These are phyloP conservation scores for Trametes versicolor DNA, from an alignment of 1,284 basidiomycete genomes.

Conservation along the genomic window DNA sequence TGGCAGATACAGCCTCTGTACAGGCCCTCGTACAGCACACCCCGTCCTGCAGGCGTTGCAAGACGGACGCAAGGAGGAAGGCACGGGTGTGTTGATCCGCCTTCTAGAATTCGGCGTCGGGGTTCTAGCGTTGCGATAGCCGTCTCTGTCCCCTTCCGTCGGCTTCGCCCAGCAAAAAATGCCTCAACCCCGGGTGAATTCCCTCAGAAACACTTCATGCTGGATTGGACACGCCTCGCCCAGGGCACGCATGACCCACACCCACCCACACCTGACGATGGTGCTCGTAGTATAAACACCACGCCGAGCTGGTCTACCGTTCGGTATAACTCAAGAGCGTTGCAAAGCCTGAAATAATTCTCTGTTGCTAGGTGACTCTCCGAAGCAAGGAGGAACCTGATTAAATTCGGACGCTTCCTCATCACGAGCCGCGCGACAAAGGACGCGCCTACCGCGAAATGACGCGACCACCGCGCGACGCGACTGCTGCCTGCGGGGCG, in stretches of 20 bases:
- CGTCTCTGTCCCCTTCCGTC: conserved; percentile 13
- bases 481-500: not conserved
- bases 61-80: not conserved
- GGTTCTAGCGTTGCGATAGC: conserved; percentile 15
- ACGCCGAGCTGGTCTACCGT: too few species aligned
- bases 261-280: not conserved
- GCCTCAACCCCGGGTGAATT: not conserved
- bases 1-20: conserved; percentile 5
- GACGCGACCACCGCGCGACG: conserved; percentile 1
- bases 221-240: not conserved
- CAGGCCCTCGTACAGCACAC: not conserved
- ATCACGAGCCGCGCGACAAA: not conserved
- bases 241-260: not conserved
- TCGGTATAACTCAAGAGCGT: too few species aligned
- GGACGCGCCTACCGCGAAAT: not conserved
- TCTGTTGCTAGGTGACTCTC: conserved; percentile 16
- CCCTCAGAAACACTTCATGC: not conserved
- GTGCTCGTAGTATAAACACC: too few species aligned
- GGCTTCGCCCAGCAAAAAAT: conserved; percentile 4
- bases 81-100: not conserved
- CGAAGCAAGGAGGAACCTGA: not conserved
- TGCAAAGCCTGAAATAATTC: not conserved
- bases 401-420: not conserved
- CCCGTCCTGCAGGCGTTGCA: not conserved
- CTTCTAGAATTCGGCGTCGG: conserved; percentile 6